Conservation (phyloP, 106 monocot genomes). For the Ottelia alismoides region DNA sequence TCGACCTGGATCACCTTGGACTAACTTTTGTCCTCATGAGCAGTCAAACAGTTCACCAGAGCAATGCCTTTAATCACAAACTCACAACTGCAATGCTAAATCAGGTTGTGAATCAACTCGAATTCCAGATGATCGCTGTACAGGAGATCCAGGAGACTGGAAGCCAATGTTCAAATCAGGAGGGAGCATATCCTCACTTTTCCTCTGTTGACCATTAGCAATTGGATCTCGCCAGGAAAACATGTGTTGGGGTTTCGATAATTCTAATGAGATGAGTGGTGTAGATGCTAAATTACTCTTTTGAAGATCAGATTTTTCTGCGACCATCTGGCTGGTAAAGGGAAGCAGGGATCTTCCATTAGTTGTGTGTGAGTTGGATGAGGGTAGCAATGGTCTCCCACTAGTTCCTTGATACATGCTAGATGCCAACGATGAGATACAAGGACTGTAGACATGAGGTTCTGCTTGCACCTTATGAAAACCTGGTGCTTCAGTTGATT, state of each 20-base stretch:
- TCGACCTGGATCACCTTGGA: too few species aligned
- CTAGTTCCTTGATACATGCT: too few species aligned
- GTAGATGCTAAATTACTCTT: slow-evolving; percentile 38
- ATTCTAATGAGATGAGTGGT: slow-evolving; percentile 41
- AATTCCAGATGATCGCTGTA: slow-evolving; percentile 43
- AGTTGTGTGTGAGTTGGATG: too few species aligned
- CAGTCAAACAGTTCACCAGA: too few species aligned
- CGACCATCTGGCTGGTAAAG: slow-evolving; percentile 11
- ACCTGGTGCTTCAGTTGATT: slow-evolving; percentile 7
- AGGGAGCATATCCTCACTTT: slow-evolving; percentile 31
- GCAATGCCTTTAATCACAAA: too few species aligned
- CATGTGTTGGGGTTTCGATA: slow-evolving; percentile 22
- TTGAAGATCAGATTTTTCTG: slow-evolving; percentile 13
- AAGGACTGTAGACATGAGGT: too few species aligned
- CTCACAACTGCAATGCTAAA: slow-evolving; percentile 82
- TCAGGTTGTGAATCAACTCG: slow-evolving; percentile 78
- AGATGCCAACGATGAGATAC: too few species aligned
- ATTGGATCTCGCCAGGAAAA: slow-evolving; percentile 42
- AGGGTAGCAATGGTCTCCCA: too few species aligned
- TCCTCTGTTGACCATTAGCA: slow-evolving; percentile 21
- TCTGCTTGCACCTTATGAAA: slow-evolving; percentile 16
- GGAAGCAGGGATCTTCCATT: too few species aligned
- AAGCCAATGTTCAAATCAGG: slow-evolving; percentile 78
- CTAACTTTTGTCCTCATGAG: too few species aligned
- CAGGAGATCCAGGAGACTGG: slow-evolving; percentile 56